Conservation (phyloP, 306 rosid species). For the Cicer pinnatifidum region DNA sequence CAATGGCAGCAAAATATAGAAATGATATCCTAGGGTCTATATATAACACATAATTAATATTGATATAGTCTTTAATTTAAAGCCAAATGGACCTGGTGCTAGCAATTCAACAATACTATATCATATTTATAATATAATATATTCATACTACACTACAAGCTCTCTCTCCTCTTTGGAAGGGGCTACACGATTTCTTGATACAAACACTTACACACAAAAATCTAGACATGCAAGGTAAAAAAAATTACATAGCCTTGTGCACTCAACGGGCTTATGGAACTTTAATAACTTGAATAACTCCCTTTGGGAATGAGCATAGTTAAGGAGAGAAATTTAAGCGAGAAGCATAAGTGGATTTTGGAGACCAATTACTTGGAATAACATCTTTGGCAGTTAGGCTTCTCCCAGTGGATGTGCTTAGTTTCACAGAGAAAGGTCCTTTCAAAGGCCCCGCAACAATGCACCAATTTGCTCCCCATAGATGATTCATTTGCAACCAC, state of each 20-base stretch:
- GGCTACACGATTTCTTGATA: slow-evolving; percentile 55
- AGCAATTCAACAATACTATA: neutral
- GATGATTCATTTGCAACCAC: slow-evolving; percentile 79
- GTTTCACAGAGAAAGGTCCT: slow-evolving; percentile 88
- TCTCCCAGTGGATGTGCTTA: slow-evolving; percentile 68
- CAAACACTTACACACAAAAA: slow-evolving; percentile 41
- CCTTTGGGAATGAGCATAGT: slow-evolving; percentile 17
- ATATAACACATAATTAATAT: too few relatives aligned
- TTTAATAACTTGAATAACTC: slow-evolving; percentile 24
- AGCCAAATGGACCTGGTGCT: neutral
- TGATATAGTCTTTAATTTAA: too few relatives aligned
- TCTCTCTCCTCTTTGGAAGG: slow-evolving; percentile 89
- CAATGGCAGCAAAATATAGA: too few relatives aligned
- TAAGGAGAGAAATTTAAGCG: slow-evolving; percentile 61
- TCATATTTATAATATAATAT: neutral
- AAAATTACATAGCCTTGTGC: slow-evolving; percentile 49
- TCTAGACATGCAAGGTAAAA: neutral
- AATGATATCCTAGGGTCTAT: too few relatives aligned
- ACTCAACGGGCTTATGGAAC: slow-evolving; percentile 44
- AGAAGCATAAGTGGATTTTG: slow-evolving; percentile 80
- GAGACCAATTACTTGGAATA: slow-evolving; percentile 81
- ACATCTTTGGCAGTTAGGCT: slow-evolving; percentile 72
- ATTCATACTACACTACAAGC: slow-evolving; percentile 46
- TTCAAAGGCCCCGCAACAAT: slow-evolving; percentile 63
- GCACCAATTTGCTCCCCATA: slow-evolving; percentile 95